phyloP scores from a whole-genome alignment of 495 filamentous ascomycete species.

The Neurospora sp. region DNA sequence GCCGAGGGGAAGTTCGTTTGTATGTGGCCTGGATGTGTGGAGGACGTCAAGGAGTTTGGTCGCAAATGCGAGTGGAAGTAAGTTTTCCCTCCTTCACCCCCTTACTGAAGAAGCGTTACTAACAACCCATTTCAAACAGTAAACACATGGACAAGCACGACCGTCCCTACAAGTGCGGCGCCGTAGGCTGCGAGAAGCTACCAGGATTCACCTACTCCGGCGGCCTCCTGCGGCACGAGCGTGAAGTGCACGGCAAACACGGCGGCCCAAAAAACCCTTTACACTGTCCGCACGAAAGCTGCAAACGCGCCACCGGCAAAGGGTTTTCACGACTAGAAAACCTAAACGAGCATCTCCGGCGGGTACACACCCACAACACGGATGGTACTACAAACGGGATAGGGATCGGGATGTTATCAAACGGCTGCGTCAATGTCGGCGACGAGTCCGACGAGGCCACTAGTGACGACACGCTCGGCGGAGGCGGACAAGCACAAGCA shows the following conservation, averaged over 20 bases:
- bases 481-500: conserved; percentile 20
- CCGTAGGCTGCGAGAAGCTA: conserved; percentile 72
- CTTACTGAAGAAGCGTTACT: background rate
- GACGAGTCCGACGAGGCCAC: conserved; percentile 22
- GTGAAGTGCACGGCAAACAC: conserved; percentile 83
- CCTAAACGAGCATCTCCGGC: conserved; percentile 74
- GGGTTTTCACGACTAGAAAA: conserved; percentile 85
- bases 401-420: background rate
- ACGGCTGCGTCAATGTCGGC: background rate
- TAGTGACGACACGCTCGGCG: conserved; percentile 13
- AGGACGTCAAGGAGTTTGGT: conserved; percentile 50
- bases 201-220: conserved; percentile 91
- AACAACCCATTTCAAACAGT: conserved; percentile 31
- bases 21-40: conserved; percentile 48
- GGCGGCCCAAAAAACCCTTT: conserved; percentile 70
- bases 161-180: conserved; percentile 73
- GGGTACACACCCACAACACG: conserved; percentile 52
- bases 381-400: conserved; percentile 3
- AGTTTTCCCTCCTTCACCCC: conserved; percentile 25
- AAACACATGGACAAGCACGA: conserved; percentile 98
- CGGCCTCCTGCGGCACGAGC: conserved; percentile 75
- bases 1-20: conserved; percentile 61
- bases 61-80: conserved; percentile 91
- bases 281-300: conserved; percentile 68
- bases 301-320: conserved; percentile 65